These are phyloP conservation scores for Cladosporium sp. DNA, from an alignment of 2,329 filamentous ascomycete genomes.

Conservation along the genomic window DNA sequence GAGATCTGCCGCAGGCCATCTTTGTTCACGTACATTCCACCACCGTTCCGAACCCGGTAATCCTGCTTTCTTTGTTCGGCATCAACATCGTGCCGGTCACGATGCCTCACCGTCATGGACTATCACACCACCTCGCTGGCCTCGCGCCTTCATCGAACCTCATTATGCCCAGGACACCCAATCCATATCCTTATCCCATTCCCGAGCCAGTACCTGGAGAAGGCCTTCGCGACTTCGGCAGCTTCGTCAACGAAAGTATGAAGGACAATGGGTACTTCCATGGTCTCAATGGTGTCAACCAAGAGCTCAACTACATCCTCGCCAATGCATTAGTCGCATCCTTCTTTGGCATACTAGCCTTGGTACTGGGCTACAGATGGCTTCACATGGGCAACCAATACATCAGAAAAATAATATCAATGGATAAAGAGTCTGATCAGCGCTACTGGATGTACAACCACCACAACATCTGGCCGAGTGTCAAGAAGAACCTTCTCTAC, in stretches of 20 bases:
- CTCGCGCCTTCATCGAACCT: background rate
- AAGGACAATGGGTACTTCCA: slow-evolving; percentile 26
- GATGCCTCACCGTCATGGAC: slow-evolving; percentile 6
- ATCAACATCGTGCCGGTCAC: slow-evolving; percentile 8
- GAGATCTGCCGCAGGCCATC: background rate
- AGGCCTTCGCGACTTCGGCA: slow-evolving; percentile 17
- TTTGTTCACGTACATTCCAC: slow-evolving; percentile 6
- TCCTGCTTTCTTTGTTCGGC: slow-evolving; percentile 9
- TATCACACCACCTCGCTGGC: slow-evolving; percentile 9
- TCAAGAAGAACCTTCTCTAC: slow-evolving; percentile 61
- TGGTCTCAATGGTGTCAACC: slow-evolving; percentile 46
- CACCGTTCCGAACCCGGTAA: slow-evolving; percentile 3
- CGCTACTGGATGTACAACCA: slow-evolving; percentile 44
- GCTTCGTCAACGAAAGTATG: slow-evolving; percentile 5
- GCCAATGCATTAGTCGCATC: slow-evolving; percentile 37
- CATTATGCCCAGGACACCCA: slow-evolving; percentile 4
- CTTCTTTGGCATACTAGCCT: slow-evolving; percentile 33
- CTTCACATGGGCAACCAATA: slow-evolving; percentile 39
- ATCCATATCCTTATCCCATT: background rate
- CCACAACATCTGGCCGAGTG: slow-evolving; percentile 48
- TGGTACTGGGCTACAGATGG: slow-evolving; percentile 39
- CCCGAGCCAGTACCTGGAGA: slow-evolving; percentile 1
- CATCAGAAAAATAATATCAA: slow-evolving; percentile 41
- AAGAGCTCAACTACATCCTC: slow-evolving; percentile 44
- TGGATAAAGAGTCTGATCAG: slow-evolving; percentile 39